These are phyloP conservation scores for Cutaneotrichosporon dermatis DNA, from an alignment of 1,284 basidiomycete species.

Conservation along the genomic window DNA sequence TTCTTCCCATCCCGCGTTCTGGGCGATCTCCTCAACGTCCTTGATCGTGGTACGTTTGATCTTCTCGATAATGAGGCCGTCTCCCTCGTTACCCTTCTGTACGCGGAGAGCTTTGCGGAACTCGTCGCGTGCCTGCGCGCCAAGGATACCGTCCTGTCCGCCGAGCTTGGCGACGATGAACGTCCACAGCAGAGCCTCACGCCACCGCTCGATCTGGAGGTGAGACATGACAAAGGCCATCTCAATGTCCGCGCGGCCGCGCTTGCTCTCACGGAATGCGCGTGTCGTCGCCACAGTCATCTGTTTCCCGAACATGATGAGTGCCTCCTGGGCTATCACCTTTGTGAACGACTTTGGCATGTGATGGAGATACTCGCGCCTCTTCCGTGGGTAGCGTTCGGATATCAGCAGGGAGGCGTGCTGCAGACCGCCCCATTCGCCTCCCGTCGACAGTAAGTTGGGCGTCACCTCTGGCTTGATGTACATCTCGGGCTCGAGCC, in stretches of 20 bases:
- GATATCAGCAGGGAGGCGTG: slow-evolving; percentile 34
- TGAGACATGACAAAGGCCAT: slow-evolving; percentile 37
- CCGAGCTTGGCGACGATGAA: slow-evolving; percentile 38
- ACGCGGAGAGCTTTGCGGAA: slow-evolving; percentile 24
- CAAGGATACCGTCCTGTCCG: slow-evolving; percentile 31
- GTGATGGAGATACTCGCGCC: slow-evolving; percentile 38
- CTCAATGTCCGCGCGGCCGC: slow-evolving; percentile 37
- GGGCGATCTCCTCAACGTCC: slow-evolving; percentile 21
- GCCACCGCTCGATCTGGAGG: slow-evolving; percentile 41
- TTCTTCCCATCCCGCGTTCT: slow-evolving; percentile 26
- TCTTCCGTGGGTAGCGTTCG: slow-evolving; percentile 26
- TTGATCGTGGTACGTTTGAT: slow-evolving; percentile 25
- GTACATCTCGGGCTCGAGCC: slow-evolving; percentile 29
- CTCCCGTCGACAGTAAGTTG: slow-evolving; percentile 24
- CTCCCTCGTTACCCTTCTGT: slow-evolving; percentile 10
- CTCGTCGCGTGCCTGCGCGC: slow-evolving; percentile 21
- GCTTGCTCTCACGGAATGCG: slow-evolving; percentile 33
- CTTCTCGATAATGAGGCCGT: slow-evolving; percentile 7
- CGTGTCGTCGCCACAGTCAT: slow-evolving; percentile 29
- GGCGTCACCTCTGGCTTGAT: slow-evolving; percentile 24
- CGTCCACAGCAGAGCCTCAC: slow-evolving; percentile 41
- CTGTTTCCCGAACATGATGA: slow-evolving; percentile 32
- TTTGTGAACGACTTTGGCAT: slow-evolving; percentile 34
- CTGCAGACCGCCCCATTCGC: slow-evolving; percentile 44
- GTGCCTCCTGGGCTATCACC: slow-evolving; percentile 33